A percentile compares a stretch with the other conserved stretches of the same genome.
These are phyloP conservation scores for Candida sphagnicola DNA, from an alignment of 805 yeast genomes.

Conservation along the genomic window DNA sequence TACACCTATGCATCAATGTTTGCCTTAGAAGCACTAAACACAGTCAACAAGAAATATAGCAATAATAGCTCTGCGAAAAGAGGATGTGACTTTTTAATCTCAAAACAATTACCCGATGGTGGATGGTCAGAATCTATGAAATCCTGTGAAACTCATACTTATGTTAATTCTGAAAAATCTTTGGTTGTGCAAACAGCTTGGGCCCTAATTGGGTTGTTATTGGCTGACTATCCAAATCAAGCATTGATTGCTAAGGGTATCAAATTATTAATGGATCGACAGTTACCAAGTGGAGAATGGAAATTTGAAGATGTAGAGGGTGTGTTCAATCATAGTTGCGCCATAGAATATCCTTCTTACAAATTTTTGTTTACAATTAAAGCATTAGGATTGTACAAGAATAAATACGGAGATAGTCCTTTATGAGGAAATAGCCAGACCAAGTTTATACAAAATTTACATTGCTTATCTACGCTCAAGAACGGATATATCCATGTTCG, in stretches of 20 bases:
- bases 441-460: too few species aligned
- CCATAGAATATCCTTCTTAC: conserved; percentile 94
- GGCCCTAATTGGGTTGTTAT: conserved; percentile 77
- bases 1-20: conserved; percentile 96
- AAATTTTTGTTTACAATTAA: conserved; percentile 86
- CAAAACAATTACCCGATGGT: conserved; percentile 80
- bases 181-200: conserved; percentile 89
- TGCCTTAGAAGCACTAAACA: conserved; percentile 86
- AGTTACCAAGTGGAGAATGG: conserved; percentile 79
- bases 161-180: conserved; percentile 62
- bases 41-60: conserved; percentile 60
- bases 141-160: conserved; percentile 75
- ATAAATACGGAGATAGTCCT: conserved; percentile 22
- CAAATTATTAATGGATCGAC: conserved; percentile 58
- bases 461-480: too few species aligned
- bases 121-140: conserved; percentile 98
- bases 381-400: conserved; percentile 73
- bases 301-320: conserved; percentile 84
- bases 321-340: conserved; percentile 87
- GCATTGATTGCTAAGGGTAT: conserved; percentile 62
- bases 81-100: conserved; percentile 83
- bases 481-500: too few species aligned
- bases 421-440: background rate
- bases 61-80: conserved; percentile 58
- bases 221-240: conserved; percentile 76